A percentile compares a stretch with the other conserved stretches of the same genome.
Conservation (phyloP, 164 flowering plant genomes). For the Dillenia suffruticosa region DNA sequence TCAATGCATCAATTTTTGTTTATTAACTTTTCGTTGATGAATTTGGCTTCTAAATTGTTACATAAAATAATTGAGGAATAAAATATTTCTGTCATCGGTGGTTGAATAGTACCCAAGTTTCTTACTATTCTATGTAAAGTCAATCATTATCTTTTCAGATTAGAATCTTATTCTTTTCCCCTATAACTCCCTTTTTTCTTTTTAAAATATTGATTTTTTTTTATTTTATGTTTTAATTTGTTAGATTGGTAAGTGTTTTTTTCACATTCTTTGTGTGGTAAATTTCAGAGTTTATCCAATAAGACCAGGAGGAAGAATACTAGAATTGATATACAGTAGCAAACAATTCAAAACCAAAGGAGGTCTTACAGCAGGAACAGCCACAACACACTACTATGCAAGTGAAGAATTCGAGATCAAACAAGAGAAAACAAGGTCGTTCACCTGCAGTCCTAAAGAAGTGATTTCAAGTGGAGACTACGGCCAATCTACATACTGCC, state of each 20-base stretch:
- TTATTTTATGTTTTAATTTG: no score
- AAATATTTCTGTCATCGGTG: no score
- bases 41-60: no score
- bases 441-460: slow-evolving; percentile 81
- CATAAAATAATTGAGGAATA: no score
- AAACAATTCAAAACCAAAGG: slow-evolving; percentile 65
- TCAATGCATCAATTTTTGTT: no score
- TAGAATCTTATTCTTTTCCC: no score
- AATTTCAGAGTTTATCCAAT: slow-evolving; percentile 53
- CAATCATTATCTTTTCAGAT: no score
- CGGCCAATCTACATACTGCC: slow-evolving; percentile 76
- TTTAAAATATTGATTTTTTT: no score
- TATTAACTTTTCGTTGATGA: no score
- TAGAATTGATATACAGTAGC: slow-evolving; percentile 87
- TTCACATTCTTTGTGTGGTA: background rate
- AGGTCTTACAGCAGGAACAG: slow-evolving; percentile 70
- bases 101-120: no score
- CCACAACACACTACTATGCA: slow-evolving; percentile 76
- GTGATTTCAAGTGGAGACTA: slow-evolving; percentile 72
- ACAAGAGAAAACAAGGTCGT: slow-evolving; percentile 59
- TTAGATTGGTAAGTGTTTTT: background rate
- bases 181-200: no score
- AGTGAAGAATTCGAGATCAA: slow-evolving; percentile 75
- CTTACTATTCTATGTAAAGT: no score
- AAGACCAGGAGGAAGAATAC: slow-evolving; percentile 60